These are phyloP conservation scores for Phytophthora megakarya DNA, from an alignment of 352 stramenopile species.

Conservation along the genomic window DNA sequence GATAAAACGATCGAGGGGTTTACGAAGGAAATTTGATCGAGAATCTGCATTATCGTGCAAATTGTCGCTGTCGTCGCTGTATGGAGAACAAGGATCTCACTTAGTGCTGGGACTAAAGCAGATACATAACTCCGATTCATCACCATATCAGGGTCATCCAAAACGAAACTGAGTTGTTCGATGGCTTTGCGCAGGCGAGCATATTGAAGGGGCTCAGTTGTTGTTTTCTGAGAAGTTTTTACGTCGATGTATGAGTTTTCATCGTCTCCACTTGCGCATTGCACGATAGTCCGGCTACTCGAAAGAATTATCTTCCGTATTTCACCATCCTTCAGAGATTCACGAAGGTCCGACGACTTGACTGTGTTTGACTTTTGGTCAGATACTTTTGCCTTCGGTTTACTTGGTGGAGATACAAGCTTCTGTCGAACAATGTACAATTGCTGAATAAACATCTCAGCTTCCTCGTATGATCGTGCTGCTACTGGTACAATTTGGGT, in stretches of 20 bases:
- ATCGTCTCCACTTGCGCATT: slow-evolving; percentile 12
- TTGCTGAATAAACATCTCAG: slow-evolving; percentile 25
- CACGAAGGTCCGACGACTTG: not conserved
- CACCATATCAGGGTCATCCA: slow-evolving; percentile 27
- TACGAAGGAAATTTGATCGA: slow-evolving; percentile 36
- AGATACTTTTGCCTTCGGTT: not conserved
- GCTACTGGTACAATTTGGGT: slow-evolving; percentile 32
- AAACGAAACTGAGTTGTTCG: slow-evolving; percentile 23
- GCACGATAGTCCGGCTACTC: slow-evolving; percentile 20
- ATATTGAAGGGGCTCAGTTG: slow-evolving; percentile 22
- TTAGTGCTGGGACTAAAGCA: slow-evolving; percentile 22
- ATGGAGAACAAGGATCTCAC: slow-evolving; percentile 32
- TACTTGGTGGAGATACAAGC: not conserved
- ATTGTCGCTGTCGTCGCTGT: slow-evolving; percentile 27
- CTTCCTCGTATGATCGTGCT: slow-evolving; percentile 33
- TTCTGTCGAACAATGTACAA: slow-evolving; percentile 33
- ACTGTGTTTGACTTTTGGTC: not conserved
- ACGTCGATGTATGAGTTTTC: slow-evolving; percentile 17
- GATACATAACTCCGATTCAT: slow-evolving; percentile 22
- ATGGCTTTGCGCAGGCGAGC: slow-evolving; percentile 22
- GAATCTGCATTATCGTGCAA: slow-evolving; percentile 28
- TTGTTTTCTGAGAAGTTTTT: slow-evolving; percentile 25
- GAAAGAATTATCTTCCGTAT: slow-evolving; percentile 24
- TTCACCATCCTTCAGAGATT: slow-evolving; percentile 12
- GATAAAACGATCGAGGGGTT: slow-evolving; percentile 21